Conservation (phyloP, 306 rosid genomes). For the Ochetophila trinervis region DNA sequence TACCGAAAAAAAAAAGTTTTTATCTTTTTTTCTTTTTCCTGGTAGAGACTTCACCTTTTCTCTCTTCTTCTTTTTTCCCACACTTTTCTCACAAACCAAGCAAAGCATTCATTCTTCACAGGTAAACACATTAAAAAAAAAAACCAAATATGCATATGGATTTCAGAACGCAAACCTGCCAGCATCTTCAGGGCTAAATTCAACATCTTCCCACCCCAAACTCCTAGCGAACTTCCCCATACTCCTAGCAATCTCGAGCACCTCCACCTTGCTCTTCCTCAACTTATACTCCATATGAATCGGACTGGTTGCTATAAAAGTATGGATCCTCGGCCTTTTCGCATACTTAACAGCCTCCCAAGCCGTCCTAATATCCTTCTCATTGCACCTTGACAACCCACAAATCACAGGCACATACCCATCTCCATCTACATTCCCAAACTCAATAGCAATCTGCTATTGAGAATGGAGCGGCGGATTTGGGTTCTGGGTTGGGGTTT, state of each 20-base stretch:
- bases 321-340: slow-evolving; percentile 75
- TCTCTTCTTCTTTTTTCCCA: too few relatives aligned
- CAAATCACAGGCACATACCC: slow-evolving; percentile 91
- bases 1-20: too few relatives aligned
- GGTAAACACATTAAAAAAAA: background rate
- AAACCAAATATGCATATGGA: too few relatives aligned
- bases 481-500: background rate
- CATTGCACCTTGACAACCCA: slow-evolving; percentile 77
- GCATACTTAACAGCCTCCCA: slow-evolving; percentile 95
- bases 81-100: background rate
- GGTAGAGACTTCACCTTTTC: too few relatives aligned
- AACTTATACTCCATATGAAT: slow-evolving; percentile 85
- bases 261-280: slow-evolving; percentile 66
- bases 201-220: slow-evolving; percentile 82
- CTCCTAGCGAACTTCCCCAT: slow-evolving; percentile 83
- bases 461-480: slow-evolving; percentile 11
- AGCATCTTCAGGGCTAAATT: slow-evolving; percentile 98
- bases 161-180: slow-evolving; percentile 54
- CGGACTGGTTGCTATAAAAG: slow-evolving; percentile 85
- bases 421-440: slow-evolving; percentile 64
- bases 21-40: too few relatives aligned
- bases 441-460: slow-evolving; percentile 61
- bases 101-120: background rate
- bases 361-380: slow-evolving; percentile 74
- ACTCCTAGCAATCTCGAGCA: slow-evolving; percentile 59